These are phyloP conservation scores for Podospora pseudoanserina DNA, from an alignment of 495 filamentous ascomycete genomes.

Conservation along the genomic window DNA sequence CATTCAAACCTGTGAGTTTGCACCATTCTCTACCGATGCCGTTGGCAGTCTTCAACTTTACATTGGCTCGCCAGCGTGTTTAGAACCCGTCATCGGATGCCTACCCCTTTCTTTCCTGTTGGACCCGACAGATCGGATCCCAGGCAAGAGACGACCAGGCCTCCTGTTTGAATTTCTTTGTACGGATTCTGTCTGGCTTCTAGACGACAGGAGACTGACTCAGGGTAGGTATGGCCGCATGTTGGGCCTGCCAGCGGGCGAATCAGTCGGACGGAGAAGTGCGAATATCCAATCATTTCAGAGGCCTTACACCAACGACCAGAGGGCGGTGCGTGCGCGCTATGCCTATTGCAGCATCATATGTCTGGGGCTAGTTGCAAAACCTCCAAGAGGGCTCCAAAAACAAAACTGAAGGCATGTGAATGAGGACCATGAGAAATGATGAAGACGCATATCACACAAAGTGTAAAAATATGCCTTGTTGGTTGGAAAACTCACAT, in stretches of 20 bases:
- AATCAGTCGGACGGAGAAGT: not conserved
- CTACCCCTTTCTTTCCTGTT: not conserved
- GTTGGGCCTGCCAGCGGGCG: not conserved
- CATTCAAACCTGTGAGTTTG: not conserved
- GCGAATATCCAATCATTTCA: not conserved
- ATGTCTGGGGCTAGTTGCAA: not conserved
- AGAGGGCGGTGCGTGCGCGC: not conserved
- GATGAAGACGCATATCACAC: not conserved
- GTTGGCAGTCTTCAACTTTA: not conserved
- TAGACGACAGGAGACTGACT: not conserved
- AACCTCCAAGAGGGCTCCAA: not conserved
- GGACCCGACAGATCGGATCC: not conserved
- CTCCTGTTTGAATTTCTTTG: not conserved
- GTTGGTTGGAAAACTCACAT: not conserved
- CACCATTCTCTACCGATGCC: not conserved
- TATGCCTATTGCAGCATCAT: not conserved
- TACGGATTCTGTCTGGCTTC: not conserved
- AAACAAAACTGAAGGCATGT: not conserved
- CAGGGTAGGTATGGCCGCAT: not conserved
- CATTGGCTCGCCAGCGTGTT: not conserved
- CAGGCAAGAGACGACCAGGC: not conserved
- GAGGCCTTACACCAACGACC: not conserved
- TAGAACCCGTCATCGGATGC: not conserved
- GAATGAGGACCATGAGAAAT: not conserved
- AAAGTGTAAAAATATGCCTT: not conserved